These are phyloP conservation scores for Lactifluus volemus DNA, from an alignment of 768 basidiomycete genomes.

Conservation along the genomic window DNA sequence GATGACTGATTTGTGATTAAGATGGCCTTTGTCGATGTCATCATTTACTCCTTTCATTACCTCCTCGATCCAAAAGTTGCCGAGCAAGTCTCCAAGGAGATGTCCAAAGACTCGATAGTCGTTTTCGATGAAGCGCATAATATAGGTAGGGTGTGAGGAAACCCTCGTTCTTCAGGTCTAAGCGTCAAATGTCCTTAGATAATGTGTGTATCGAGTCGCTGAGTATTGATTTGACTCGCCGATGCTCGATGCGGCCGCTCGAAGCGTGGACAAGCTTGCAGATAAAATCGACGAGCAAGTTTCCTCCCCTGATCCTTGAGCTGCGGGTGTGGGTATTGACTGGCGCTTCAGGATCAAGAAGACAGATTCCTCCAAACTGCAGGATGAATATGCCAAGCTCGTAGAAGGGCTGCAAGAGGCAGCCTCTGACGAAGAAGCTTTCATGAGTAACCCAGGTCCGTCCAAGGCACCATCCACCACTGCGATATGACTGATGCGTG, in stretches of 20 bases:
- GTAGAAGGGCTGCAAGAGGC: constrained; percentile 90
- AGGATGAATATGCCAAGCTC: constrained; percentile 92
- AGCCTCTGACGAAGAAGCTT: constrained; percentile 62
- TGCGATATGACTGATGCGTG: constrained; percentile 1
- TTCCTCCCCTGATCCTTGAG: neutral
- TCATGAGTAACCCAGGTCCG: constrained; percentile 85
- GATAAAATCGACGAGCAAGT: constrained; percentile 93
- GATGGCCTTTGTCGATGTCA: constrained; percentile 93
- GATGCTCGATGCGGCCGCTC: constrained; percentile 90
- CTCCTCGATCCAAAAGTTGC: constrained; percentile 98
- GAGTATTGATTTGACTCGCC: constrained; percentile 92
- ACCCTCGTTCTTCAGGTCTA: constrained; percentile 1
- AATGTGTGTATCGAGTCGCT: constrained; percentile 99
- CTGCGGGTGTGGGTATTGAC: neutral
- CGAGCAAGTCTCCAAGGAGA: constrained; percentile 96
- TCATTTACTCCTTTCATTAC: constrained; percentile 99
- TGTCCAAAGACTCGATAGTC: constrained; percentile 96
- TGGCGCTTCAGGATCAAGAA: constrained; percentile 65
- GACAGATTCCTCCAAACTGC: constrained; percentile 87
- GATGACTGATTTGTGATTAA: constrained; percentile 26
- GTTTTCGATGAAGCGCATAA: constrained; percentile 99
- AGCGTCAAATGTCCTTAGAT: constrained; percentile 37
- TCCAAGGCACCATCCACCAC: constrained; percentile 1
- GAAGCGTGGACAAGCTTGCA: constrained; percentile 77
- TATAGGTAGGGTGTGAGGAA: constrained; percentile 54